Evolutionary conservation across 2,329 filamentous ascomycete species (phyloP).

Genomic region (Fusarium tricinctum): DNA sequence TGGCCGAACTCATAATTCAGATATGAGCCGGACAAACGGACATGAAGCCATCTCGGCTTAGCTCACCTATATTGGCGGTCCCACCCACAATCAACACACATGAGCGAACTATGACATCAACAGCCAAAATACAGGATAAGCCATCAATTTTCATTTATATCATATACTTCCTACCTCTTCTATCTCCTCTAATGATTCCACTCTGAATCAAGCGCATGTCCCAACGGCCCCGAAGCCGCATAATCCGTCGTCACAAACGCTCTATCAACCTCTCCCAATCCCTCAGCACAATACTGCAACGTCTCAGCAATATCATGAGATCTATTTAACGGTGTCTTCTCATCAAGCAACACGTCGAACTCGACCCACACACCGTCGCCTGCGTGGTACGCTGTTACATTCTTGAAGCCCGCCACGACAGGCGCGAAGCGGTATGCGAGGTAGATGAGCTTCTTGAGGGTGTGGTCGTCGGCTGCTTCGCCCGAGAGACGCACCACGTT

Average conservation of each 20-base stretch:
- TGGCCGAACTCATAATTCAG: background rate
- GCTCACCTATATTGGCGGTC: background rate
- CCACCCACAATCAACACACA: background rate
- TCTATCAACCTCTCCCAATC: conserved; percentile 50
- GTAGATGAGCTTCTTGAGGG: conserved; percentile 52
- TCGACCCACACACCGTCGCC: conserved; percentile 55
- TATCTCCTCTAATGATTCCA: conserved; percentile 40
- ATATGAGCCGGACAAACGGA: background rate
- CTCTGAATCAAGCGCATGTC: conserved; percentile 50
- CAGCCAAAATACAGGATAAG: background rate
- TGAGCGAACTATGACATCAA: conserved; percentile 23
- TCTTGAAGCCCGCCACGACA: conserved; percentile 53
- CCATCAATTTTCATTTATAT: background rate
- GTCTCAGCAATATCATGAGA: conserved; percentile 55
- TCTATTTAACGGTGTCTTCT: conserved; percentile 51
- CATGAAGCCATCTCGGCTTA: conserved; percentile 7
- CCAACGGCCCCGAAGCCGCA: conserved; percentile 51
- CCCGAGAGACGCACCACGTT: conserved; percentile 53
- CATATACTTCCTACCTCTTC: background rate
- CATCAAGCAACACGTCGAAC: conserved; percentile 52
- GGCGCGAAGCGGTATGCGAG: conserved; percentile 54
- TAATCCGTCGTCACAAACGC: conserved; percentile 56
- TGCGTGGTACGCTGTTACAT: conserved; percentile 53
- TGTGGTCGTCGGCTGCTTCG: conserved; percentile 51
- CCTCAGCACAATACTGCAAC: conserved; percentile 54